Evolutionary conservation across 2,329 filamentous ascomycete genomes (phyloP).

Genomic region (Zasmidium citrigriseum): DNA sequence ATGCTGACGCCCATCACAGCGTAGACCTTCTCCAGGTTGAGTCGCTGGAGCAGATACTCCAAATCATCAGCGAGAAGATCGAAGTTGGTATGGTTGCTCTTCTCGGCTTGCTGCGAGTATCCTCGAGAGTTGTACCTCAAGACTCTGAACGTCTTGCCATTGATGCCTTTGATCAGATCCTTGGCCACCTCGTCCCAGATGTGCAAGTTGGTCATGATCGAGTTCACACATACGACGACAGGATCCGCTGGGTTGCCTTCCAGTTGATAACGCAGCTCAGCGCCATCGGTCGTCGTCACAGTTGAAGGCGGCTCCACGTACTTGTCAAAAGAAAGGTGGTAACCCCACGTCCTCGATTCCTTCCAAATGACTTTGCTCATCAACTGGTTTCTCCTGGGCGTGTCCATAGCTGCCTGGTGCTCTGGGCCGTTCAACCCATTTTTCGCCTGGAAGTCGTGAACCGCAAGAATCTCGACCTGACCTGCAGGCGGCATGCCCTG

Average conservation of each 20-base stretch:
- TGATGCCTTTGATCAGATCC: conserved; percentile 56
- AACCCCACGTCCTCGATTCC: conserved; percentile 62
- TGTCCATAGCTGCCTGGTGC: conserved; percentile 63
- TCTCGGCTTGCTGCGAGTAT: conserved; percentile 49
- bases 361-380: conserved; percentile 59
- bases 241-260: conserved; percentile 73
- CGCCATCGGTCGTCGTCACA: conserved; percentile 67
- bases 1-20: conserved; percentile 75
- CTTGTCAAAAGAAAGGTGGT: conserved; percentile 77
- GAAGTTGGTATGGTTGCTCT: conserved; percentile 52
- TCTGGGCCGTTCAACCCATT: conserved; percentile 69
- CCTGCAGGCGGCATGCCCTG: conserved; percentile 43
- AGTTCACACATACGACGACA: conserved; percentile 75
- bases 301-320: conserved; percentile 64
- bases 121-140: conserved; percentile 79
- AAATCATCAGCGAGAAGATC: conserved; percentile 71
- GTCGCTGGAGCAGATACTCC: conserved; percentile 63
- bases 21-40: conserved; percentile 68
- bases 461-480: conserved; percentile 60
- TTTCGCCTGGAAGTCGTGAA: conserved; percentile 70
- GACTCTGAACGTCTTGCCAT: conserved; percentile 66
- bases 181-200: conserved; percentile 80
- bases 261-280: conserved; percentile 70
- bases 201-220: conserved; percentile 71
- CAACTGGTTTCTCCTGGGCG: conserved; percentile 62